These are phyloP conservation scores for Phialemonium atrogriseum DNA, from an alignment of 2,329 filamentous ascomycete species.

Conservation along the genomic window DNA sequence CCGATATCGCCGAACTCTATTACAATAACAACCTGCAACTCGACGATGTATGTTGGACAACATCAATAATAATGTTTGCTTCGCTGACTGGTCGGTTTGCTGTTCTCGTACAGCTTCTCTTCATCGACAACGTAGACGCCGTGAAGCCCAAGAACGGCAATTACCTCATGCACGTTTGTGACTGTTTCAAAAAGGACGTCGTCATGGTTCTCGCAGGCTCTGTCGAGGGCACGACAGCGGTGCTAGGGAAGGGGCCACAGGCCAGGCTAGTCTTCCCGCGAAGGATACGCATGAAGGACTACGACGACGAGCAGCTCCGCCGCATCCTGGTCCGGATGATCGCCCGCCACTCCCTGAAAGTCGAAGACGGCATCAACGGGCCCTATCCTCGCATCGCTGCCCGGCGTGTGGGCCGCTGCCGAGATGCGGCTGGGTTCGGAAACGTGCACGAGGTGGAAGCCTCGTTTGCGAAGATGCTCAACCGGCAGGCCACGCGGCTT, in stretches of 20 bases:
- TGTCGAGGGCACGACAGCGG: slow-evolving; percentile 1
- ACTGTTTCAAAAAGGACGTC: too few relatives aligned
- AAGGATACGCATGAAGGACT: slow-evolving; percentile 4
- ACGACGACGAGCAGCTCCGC: slow-evolving; percentile 6
- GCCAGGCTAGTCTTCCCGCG: slow-evolving; percentile 6
- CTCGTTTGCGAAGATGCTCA: slow-evolving; percentile 6
- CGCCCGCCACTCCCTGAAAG: slow-evolving; percentile 3
- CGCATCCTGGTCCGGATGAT: slow-evolving; percentile 5
- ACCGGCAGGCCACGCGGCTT: slow-evolving; percentile 4
- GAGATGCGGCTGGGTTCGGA: slow-evolving; percentile 4
- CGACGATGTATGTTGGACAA: too few relatives aligned
- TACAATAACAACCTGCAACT: too few relatives aligned
- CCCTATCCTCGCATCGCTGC: slow-evolving; percentile 5
- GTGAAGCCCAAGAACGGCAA: too few relatives aligned
- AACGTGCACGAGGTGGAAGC: slow-evolving; percentile 6
- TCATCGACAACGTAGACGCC: slow-evolving; percentile 1
- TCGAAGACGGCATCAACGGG: slow-evolving; percentile 4
- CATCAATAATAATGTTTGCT: slow-evolving; percentile 1
- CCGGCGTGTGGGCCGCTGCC: slow-evolving; percentile 1
- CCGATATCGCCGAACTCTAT: too few relatives aligned
- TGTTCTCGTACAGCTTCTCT: slow-evolving; percentile 2
- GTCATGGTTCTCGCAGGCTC: slow-evolving; percentile 4
- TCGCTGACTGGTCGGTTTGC: slow-evolving; percentile 3
- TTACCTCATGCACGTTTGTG: too few relatives aligned
- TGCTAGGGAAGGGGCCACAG: slow-evolving; percentile 1